Percentiles rank a stretch among this genome's conserved stretches.
phyloP scores from a whole-genome alignment of 129 eudicot species.

The Chrysanthemum makinoi region DNA sequence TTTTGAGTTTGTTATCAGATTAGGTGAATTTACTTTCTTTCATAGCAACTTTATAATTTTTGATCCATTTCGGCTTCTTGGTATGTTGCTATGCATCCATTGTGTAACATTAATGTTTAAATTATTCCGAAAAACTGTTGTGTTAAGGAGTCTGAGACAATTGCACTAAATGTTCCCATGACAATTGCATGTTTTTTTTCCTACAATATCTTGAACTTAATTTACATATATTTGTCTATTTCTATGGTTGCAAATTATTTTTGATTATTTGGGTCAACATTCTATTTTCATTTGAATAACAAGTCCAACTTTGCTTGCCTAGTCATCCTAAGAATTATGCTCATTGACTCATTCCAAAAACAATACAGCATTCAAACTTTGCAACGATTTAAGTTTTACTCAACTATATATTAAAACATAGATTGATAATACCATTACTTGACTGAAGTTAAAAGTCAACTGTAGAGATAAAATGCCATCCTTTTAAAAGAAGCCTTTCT shows the following conservation, averaged over 20 bases:
- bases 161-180: too few relatives aligned
- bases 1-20: conserved; percentile 22
- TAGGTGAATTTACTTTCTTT: conserved; percentile 14
- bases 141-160: too few relatives aligned
- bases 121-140: neutral
- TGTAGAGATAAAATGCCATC: conserved; percentile 19
- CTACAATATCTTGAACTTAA: neutral
- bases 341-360: too few relatives aligned
- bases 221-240: neutral
- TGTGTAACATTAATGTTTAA: conserved; percentile 29
- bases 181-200: too few relatives aligned
- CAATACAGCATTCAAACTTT: too few relatives aligned
- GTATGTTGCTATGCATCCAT: conserved; percentile 17
- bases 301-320: neutral
- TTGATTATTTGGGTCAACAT: conserved; percentile 8
- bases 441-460: conserved; percentile 16
- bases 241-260: neutral
- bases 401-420: neutral
- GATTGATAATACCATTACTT: neutral
- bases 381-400: too few relatives aligned
- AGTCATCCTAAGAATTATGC: too few relatives aligned
- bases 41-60: conserved; percentile 16
- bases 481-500: neutral
- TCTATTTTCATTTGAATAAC: neutral
- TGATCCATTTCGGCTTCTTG: conserved; percentile 30